A percentile compares a stretch with the other conserved stretches of the same genome.
Evolutionary conservation across 176 grass and related monocot genomes (phyloP).

Genomic region (Zoysia pacifica): DNA sequence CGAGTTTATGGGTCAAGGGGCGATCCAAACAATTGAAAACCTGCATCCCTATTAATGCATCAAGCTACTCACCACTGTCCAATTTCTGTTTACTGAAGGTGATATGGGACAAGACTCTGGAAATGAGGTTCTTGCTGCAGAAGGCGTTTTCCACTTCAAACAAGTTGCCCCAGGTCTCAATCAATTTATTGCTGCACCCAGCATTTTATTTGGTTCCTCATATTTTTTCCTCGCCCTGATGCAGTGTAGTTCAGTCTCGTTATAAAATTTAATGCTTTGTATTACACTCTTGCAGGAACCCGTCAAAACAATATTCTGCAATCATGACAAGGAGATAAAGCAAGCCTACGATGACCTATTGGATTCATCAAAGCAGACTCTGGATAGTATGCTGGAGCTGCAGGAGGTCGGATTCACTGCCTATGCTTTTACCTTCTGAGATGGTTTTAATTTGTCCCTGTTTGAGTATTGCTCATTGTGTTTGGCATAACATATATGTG

Average conservation of each 20-base stretch:
- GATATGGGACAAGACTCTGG: constrained; percentile 84
- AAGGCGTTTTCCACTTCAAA: constrained; percentile 87
- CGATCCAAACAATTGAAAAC: too few relatives aligned
- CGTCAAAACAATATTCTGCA: constrained; percentile 62
- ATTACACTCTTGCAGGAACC: constrained; percentile 61
- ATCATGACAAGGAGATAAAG: constrained; percentile 53
- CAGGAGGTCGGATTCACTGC: constrained; percentile 67
- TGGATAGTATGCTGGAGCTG: constrained; percentile 69
- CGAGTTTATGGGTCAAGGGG: too few relatives aligned
- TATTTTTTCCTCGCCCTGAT: constrained; percentile 10
- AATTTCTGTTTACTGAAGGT: constrained; percentile 48
- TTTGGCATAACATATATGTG: constrained; percentile 15
- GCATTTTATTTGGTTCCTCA: not conserved
- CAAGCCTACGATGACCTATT: constrained; percentile 70
- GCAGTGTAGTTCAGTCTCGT: not conserved
- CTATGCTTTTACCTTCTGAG: not conserved
- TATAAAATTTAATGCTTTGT: not conserved
- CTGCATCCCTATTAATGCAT: too few relatives aligned
- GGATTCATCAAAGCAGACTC: constrained; percentile 60
- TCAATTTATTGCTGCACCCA: not conserved
- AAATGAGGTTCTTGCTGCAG: constrained; percentile 84
- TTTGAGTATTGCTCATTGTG: constrained; percentile 22
- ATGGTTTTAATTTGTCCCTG: constrained; percentile 2
- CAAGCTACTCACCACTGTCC: not conserved
- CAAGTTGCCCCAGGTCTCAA: constrained; percentile 79